Base-by-base conservation (phyloP, 176 grass and related monocot genomes). In the Bonia amplexicaulis region DNA sequence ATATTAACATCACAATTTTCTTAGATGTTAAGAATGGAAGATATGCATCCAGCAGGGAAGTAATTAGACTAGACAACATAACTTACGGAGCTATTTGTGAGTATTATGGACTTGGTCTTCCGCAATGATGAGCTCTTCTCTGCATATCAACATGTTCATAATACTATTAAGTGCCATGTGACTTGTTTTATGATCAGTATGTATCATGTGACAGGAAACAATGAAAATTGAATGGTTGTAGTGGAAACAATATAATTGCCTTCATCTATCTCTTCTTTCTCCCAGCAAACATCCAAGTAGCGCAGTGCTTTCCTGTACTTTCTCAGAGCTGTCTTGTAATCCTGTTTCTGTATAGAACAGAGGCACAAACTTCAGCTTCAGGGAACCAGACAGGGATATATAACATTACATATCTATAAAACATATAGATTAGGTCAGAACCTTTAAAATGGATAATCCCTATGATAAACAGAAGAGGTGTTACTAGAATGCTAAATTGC, bases 191-290 rank as follows among this genome's bases (percentile, higher is more conserved):
- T 77, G 48, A 47, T 47, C 20, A 66, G 8, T 48, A 80, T 31
- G 17, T 25, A 87, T 44, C n/a, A 87, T 67, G 84, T 51, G 49
- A 57, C 22, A 55, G 60, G 60, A 61, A 87, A 63, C 17, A 69
- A 67, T 17, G 66, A 82, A 65, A 79, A 31, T 47, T 52, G 22
- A 74, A 78, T 25, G 84, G 7, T 77, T 26, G 6, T 11, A 80
- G 22, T 51, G 57, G 27, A 80, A 82, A 63, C 63, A 80, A 64
- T 66, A 74, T 83, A 68, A 67, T 78, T 70, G 55, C 93, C 96
- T 94, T 99, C 96, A 66, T 99, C 93, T 84, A 99, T 99, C 81
- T 94, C 96, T 91, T 99, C 96, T 86, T 99, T 99, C 74, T 99
- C 93, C 96, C 96, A 96, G 86, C 96, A 96, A 89, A 96, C 84